phyloP scores from a whole-genome alignment of 2,329 filamentous ascomycete genomes.

The Diaporthe citri region DNA sequence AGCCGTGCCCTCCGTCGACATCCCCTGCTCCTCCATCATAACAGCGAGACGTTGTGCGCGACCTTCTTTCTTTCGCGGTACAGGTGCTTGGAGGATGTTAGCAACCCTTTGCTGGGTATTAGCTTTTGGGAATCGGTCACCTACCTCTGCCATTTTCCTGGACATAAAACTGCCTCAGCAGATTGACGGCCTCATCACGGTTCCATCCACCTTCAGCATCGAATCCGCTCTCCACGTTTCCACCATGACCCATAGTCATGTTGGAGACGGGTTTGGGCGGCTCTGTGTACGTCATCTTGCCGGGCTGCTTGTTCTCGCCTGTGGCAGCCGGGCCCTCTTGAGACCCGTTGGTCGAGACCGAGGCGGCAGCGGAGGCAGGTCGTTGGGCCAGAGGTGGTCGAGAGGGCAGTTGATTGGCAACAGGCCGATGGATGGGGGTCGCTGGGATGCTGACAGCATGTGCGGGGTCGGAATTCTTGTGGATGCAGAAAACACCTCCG shows the following conservation, averaged over 20 bases:
- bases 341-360: conserved; percentile 36
- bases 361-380: conserved; percentile 37
- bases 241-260: conserved; percentile 64
- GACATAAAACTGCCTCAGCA: conserved; percentile 94
- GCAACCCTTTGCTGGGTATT: not conserved
- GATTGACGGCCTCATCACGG: conserved; percentile 90
- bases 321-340: conserved; percentile 36
- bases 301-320: conserved; percentile 37
- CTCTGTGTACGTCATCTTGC: conserved; percentile 37
- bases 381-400: conserved; percentile 38
- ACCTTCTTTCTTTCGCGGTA: conserved; percentile 68
- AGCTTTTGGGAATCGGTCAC: conserved; percentile 40
- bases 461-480: conserved; percentile 68
- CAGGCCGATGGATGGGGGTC: conserved; percentile 47
- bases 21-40: conserved; percentile 61
- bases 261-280: conserved; percentile 39
- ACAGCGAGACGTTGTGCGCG: conserved; percentile 66
- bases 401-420: conserved; percentile 34
- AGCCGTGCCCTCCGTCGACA: conserved; percentile 42
- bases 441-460: conserved; percentile 41
- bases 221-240: conserved; percentile 82
- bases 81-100: conserved; percentile 54
- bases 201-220: conserved; percentile 89
- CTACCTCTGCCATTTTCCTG: conserved; percentile 95
- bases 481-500: conserved; percentile 90